phyloP scores from a whole-genome alignment of 768 basidiomycete species.

The Lactarius trivialis region DNA sequence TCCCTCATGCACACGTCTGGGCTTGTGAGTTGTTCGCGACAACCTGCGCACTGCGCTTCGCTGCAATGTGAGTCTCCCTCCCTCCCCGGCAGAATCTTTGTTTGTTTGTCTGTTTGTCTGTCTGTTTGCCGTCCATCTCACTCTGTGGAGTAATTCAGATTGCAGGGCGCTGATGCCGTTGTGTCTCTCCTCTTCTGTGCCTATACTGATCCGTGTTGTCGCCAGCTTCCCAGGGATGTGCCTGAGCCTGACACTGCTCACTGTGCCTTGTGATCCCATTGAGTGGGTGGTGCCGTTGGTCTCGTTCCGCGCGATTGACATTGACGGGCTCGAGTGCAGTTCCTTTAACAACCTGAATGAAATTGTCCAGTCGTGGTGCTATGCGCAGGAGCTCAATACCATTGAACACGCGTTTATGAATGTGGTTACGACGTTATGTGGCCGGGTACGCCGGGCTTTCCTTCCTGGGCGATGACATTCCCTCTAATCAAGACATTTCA shows the following conservation, averaged over 20 bases:
- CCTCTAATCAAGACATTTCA: not conserved
- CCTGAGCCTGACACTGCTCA: slow-evolving; percentile 21
- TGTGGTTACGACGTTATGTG: slow-evolving; percentile 21
- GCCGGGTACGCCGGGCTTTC: slow-evolving; percentile 13
- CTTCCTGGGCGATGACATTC: not conserved
- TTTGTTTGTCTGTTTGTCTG: not conserved
- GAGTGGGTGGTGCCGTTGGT: not conserved
- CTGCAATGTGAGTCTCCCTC: slow-evolving; percentile 17
- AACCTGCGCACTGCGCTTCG: slow-evolving; percentile 26
- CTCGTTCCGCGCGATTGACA: not conserved
- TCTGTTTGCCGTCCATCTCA: not conserved
- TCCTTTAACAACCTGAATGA: slow-evolving; percentile 22
- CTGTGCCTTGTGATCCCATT: slow-evolving; percentile 15
- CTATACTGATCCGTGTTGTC: not conserved
- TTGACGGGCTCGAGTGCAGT: not conserved
- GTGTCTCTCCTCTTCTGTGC: not conserved
- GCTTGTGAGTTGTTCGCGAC: slow-evolving; percentile 26
- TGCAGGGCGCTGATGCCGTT: no score
- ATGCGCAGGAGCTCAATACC: slow-evolving; percentile 24
- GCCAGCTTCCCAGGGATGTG: slow-evolving; percentile 24
- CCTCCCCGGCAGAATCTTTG: not conserved
- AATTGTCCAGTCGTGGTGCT: slow-evolving; percentile 25
- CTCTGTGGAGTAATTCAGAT: not conserved
- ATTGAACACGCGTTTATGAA: slow-evolving; percentile 26
- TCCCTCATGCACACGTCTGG: slow-evolving; percentile 28